phyloP scores from a whole-genome alignment of 169 alveolate species.

The Cryptosporidium xiaoi region DNA sequence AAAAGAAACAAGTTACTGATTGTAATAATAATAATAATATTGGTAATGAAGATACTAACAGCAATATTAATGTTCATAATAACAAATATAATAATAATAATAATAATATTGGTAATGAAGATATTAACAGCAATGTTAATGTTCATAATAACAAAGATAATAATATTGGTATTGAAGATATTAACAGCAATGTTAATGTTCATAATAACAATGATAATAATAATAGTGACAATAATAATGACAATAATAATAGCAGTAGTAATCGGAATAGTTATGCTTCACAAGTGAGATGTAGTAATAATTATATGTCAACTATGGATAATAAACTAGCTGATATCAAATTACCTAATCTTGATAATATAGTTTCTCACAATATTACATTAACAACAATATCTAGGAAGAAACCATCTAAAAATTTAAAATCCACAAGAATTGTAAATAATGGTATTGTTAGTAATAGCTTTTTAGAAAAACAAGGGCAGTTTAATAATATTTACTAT shows the following conservation, averaged over 20 bases:
- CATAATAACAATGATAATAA: neutral
- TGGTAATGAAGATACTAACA: no score
- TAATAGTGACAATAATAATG: no score
- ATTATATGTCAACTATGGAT: neutral
- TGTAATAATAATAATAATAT: neutral
- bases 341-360: constrained; percentile 24
- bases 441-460: neutral
- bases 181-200: no score
- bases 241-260: no score
- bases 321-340: neutral
- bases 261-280: no score
- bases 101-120: no score
- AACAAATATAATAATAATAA: no score
- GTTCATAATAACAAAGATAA: neutral
- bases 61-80: no score
- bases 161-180: neutral
- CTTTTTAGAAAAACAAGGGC: no score
- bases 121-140: no score
- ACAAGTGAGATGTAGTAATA: neutral
- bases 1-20: neutral
- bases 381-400: constrained; percentile 26
- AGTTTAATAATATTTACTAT: no score
- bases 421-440: constrained; percentile 12
- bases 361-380: constrained; percentile 59
- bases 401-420: constrained; percentile 38